Conservation (phyloP, 1,284 basidiomycete genomes). For the Stygiomarasmius scandens region DNA sequence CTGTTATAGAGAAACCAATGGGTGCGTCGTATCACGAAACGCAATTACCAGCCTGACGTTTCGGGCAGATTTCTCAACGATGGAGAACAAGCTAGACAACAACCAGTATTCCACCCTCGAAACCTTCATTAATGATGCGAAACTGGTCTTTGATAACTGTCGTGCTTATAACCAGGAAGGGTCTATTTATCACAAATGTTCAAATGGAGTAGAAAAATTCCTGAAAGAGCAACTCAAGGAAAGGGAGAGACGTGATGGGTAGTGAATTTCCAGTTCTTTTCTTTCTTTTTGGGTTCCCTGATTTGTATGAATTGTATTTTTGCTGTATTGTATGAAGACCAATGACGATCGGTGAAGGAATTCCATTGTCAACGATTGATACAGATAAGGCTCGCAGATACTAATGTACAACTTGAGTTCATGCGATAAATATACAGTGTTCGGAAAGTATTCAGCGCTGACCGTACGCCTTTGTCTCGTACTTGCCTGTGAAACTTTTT, state of each 20-base stretch:
- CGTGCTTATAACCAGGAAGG: constrained; percentile 86
- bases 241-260: constrained; percentile 19
- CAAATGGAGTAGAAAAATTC: constrained; percentile 79
- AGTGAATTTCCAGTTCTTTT: neutral
- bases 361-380: constrained; percentile 1
- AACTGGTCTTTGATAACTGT: constrained; percentile 92
- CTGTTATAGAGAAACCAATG: constrained; percentile 92
- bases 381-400: neutral
- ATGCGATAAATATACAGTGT: neutral
- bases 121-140: constrained; percentile 79
- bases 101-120: constrained; percentile 80
- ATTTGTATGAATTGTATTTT: neutral
- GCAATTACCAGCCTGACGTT: neutral
- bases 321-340: neutral
- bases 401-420: neutral
- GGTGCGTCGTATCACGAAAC: constrained; percentile 52
- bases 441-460: constrained; percentile 37
- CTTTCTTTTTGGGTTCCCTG: no score
- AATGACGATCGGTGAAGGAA: neutral
- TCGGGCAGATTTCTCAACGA: constrained; percentile 81
- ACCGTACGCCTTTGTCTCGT: constrained; percentile 67
- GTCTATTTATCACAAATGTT: constrained; percentile 86
- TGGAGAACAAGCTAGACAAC: constrained; percentile 90
- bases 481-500: constrained; percentile 40
- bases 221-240: constrained; percentile 55